These are phyloP conservation scores for Colletotrichum sansevieriae DNA, from an alignment of 2,329 filamentous ascomycete species.

Conservation along the genomic window DNA sequence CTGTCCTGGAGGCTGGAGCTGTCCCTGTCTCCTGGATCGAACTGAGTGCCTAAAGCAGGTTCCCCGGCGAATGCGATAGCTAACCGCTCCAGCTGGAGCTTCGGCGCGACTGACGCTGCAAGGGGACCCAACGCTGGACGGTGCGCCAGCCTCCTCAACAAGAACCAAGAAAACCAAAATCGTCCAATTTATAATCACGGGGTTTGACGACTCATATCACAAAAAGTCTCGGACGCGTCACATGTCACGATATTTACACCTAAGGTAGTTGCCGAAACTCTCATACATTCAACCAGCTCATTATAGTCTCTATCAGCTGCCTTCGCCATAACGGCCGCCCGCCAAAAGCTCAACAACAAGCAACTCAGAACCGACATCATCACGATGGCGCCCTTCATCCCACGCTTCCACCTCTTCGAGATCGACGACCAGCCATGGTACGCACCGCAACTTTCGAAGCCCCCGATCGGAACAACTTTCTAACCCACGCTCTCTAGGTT, in stretches of 20 bases:
- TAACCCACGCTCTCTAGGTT: conserved; percentile 62
- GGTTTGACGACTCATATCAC: not conserved
- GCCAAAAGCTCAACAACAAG: not conserved
- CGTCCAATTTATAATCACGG: conserved; percentile 2
- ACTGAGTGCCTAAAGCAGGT: not conserved
- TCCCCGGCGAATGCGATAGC: conserved; percentile 7
- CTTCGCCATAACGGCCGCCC: no score
- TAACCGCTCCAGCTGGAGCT: conserved; percentile 10
- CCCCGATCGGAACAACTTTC: not conserved
- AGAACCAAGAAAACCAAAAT: conserved; percentile 1
- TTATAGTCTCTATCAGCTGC: conserved; percentile 1
- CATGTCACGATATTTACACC: not conserved
- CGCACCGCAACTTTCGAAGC: conserved; percentile 27
- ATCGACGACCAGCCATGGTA: conserved; percentile 77
- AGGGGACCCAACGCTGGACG: conserved; percentile 1
- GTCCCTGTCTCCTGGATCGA: conserved; percentile 19
- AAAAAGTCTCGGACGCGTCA: conserved; percentile 7
- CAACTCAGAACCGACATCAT: conserved; percentile 15
- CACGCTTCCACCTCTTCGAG: conserved; percentile 75
- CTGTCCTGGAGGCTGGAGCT: conserved; percentile 30
- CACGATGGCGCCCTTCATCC: conserved; percentile 64
- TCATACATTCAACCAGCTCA: not conserved
- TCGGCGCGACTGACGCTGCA: conserved; percentile 9
- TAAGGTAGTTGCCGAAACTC: not conserved
- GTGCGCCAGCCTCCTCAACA: conserved; percentile 11